Conservation (phyloP, 2,329 filamentous ascomycete genomes). For the Calonectria pteridis region DNA sequence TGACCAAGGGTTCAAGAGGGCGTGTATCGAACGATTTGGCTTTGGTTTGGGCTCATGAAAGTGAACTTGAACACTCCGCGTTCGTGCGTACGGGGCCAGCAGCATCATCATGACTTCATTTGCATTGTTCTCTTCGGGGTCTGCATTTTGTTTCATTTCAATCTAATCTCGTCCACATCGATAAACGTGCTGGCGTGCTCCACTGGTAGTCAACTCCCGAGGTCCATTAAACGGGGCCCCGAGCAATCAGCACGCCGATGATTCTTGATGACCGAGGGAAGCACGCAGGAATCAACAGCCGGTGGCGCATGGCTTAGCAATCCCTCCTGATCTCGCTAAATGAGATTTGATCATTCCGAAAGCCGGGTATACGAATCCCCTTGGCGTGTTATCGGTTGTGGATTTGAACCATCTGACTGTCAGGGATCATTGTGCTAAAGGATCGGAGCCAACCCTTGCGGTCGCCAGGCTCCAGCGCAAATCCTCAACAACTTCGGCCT, state of each 20-base stretch:
- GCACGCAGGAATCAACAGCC: not conserved
- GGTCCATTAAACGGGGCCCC: not conserved
- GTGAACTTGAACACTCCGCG: not conserved
- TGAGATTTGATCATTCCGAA: not conserved
- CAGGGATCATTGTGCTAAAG: not conserved
- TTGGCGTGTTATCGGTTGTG: not conserved
- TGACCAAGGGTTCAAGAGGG: not conserved
- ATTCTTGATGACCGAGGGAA: not conserved
- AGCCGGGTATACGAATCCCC: not conserved
- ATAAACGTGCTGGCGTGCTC: not conserved
- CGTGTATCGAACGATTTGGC: not conserved
- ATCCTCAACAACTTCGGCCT: not conserved
- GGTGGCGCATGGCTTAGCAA: not conserved
- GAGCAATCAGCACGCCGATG: not conserved
- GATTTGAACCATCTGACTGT: not conserved
- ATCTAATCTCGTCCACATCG: not conserved
- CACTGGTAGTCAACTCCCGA: not conserved
- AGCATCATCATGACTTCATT: not conserved
- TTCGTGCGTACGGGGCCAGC: not conserved
- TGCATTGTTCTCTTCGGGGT: not conserved
- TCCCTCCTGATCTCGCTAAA: slow-evolving; percentile 2
- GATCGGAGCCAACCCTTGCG: not conserved
- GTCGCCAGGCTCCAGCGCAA: not conserved
- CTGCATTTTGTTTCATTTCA: not conserved
- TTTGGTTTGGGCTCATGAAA: not conserved